Conservation (phyloP, 2,329 filamentous ascomycete species). For the Bipolaris oryzae region DNA sequence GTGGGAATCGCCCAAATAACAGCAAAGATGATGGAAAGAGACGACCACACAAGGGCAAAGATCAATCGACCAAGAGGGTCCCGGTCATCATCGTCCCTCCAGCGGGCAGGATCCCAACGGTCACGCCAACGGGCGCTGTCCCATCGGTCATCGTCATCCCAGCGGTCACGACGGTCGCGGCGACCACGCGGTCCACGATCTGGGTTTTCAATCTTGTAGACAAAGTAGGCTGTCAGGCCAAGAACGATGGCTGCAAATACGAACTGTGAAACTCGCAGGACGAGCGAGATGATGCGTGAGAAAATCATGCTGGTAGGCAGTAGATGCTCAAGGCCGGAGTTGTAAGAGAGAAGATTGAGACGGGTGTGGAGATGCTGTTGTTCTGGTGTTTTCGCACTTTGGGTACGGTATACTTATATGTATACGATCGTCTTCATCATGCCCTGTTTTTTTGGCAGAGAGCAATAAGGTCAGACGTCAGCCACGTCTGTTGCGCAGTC, state of each 20-base stretch:
- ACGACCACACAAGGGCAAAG: conserved; percentile 75
- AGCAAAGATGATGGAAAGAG: conserved; percentile 69
- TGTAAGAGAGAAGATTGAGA: background rate
- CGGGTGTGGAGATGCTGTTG: background rate
- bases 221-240: conserved; percentile 33
- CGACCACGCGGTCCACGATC: conserved; percentile 35
- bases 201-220: conserved; percentile 13
- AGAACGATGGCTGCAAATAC: conserved; percentile 69
- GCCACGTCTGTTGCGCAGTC: conserved; percentile 23
- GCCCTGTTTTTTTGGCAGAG: conserved; percentile 1
- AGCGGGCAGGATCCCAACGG: background rate
- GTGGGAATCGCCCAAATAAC: conserved; percentile 77
- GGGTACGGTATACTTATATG: background rate
- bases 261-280: conserved; percentile 67
- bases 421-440: conserved; percentile 2
- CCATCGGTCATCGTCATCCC: conserved; percentile 50
- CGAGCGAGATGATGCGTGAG: conserved; percentile 60
- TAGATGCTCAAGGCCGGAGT: background rate
- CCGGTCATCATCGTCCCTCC: conserved; percentile 38
- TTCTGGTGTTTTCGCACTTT: background rate
- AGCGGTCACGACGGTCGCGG: background rate
- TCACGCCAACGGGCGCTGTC: too few relatives aligned
- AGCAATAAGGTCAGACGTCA: conserved; percentile 14
- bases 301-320: conserved; percentile 33
- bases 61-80: conserved; percentile 71